Base-by-base conservation (phyloP, 108 stramenopile genomes). In the Cyclostephanos tholiformis region DNA sequence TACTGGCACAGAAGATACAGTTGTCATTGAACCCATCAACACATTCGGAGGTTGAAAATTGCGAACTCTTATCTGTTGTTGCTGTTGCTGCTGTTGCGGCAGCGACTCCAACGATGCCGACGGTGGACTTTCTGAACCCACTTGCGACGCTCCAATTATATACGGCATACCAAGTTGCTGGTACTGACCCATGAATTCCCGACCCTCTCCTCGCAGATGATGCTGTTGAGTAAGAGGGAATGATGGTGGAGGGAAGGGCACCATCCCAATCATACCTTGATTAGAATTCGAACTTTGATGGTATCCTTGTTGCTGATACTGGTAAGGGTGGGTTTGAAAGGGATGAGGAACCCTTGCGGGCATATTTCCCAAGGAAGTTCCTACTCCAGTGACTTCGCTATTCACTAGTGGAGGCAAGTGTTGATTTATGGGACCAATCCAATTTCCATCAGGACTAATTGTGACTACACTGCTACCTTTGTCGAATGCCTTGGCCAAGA, bases 401-500 rank as follows among this genome's bases (percentile, higher is more conserved):
- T 22, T 41, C 38, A 44, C 49, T 36, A 65, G 46, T 0, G 69
- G 74, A 30, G 80, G 80, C 64, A 81, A 67, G 19, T 49, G 53
- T 53, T 81, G 80, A 29, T 63, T 66, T 48, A 55, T 57, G 19
- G 84, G 86, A 35, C 80, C 77, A 67, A 87, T 82, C 83, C 83
- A 87, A 19, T 64, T 69, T n/a, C 83, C 83, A 62, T 87, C 86
- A 17, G 77, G 27, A 61, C 83, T 87, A 35, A 84, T 64, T 7
- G 43, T 65, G 19, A 87, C 83, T 46, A 84, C 65, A 16, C 20
- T 44, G 20, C 56, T 63, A 52, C 86, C 82, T 17, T 72, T 61
- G 27, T 82, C 59, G 38, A 82, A 72, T 30, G 86, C 80, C 77
- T 65, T 67, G 0, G 58, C 65, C 32, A 87, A 23, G 25, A 84